Conservation (phyloP, 2,329 filamentous ascomycete genomes). For the Neofusicoccum kwambonambiense region DNA sequence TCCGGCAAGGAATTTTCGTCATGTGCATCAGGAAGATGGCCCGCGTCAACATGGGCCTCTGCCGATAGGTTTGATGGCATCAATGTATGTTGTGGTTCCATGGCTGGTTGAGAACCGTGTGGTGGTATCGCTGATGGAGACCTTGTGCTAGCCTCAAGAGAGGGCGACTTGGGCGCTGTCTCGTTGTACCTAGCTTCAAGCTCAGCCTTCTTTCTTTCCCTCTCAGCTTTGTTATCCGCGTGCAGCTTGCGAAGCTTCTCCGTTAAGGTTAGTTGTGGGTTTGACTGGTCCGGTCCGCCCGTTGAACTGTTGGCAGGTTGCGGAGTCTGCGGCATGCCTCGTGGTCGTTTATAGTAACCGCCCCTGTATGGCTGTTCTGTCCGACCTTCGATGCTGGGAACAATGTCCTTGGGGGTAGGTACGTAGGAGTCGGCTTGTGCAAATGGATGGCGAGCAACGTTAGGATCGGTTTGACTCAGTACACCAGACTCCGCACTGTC, state of each 20-base stretch:
- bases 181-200: background rate
- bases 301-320: background rate
- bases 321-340: constrained; percentile 1
- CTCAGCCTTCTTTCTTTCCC: constrained; percentile 1
- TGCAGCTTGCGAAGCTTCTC: background rate
- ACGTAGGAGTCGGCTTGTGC: background rate
- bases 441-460: background rate
- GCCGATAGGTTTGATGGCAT: constrained; percentile 3
- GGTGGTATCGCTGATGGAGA: constrained; percentile 3
- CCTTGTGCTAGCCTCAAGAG: background rate
- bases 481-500: background rate
- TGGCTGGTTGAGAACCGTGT: background rate
- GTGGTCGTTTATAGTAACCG: background rate
- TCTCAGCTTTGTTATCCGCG: background rate
- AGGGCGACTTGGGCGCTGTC: background rate
- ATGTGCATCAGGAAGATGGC: background rate
- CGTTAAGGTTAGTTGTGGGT: background rate
- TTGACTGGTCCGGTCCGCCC: background rate
- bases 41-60: background rate
- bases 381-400: background rate
- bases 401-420: background rate
- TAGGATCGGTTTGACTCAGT: background rate
- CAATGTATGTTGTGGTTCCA: constrained; percentile 1
- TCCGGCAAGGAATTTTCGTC: background rate
- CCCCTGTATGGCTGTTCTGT: background rate